These are phyloP conservation scores for Mucor racemosus DNA, from an alignment of 371 early-diverging fungal genomes.

Conservation along the genomic window DNA sequence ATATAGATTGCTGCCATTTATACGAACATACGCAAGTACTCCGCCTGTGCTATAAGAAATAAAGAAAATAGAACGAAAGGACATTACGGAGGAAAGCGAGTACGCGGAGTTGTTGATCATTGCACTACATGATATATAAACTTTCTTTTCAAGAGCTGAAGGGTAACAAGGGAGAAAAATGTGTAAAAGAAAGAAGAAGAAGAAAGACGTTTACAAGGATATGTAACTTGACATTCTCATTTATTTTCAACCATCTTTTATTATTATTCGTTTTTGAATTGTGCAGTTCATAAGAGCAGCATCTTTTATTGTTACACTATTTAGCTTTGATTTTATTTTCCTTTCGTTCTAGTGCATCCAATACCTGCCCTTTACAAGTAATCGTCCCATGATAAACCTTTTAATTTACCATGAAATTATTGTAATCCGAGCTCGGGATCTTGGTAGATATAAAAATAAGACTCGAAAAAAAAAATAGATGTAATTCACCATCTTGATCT, in stretches of 20 bases:
- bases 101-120: conserved; percentile 17
- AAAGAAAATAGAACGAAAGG: neutral
- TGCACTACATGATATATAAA: neutral
- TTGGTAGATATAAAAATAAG: neutral
- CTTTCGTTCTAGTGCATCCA: conserved; percentile 1
- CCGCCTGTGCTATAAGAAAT: conserved; percentile 5
- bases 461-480: neutral
- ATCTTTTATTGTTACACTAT: conserved; percentile 13
- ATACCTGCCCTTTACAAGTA: conserved; percentile 13
- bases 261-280: neutral
- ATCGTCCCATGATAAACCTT: conserved; percentile 23
- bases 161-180: no score
- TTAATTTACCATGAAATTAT: conserved; percentile 19
- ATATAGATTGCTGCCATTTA: neutral
- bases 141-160: no score
- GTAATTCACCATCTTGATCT: neutral
- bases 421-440: conserved; percentile 23
- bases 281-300: neutral
- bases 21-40: neutral
- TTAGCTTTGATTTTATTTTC: conserved; percentile 1
- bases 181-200: neutral
- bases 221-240: neutral
- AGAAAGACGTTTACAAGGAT: neutral
- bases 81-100: neutral
- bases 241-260: neutral